Percentiles rank a stretch among this genome's conserved stretches.
Evolutionary conservation across 108 stramenopile species (phyloP).

Genomic region (Asterionellopsis glacialis): DNA sequence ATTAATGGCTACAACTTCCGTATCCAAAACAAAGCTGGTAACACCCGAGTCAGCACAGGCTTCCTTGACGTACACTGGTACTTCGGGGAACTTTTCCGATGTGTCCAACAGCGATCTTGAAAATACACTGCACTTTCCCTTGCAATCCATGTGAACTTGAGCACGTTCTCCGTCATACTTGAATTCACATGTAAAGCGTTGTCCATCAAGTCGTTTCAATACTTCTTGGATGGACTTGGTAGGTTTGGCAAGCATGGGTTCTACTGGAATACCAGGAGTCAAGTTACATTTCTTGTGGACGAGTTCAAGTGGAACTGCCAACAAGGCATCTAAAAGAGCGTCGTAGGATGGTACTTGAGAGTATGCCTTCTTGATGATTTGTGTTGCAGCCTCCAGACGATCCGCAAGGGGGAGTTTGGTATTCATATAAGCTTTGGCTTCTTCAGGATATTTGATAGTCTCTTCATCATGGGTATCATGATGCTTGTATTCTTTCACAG

Average conservation of each 20-base stretch:
- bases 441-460: constrained; percentile 35
- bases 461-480: constrained; percentile 21
- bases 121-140: constrained; percentile 89
- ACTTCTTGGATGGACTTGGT: constrained; percentile 94
- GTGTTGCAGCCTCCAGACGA: constrained; percentile 80
- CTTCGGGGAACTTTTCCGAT: constrained; percentile 95
- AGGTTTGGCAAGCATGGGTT: constrained; percentile 99
- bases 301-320: constrained; percentile 65
- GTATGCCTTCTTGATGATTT: constrained; percentile 94
- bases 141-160: constrained; percentile 89
- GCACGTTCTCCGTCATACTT: constrained; percentile 99
- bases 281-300: constrained; percentile 79
- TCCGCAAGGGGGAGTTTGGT: constrained; percentile 48
- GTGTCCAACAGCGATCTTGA: constrained; percentile 92
- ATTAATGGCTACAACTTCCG: constrained; percentile 97
- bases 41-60: constrained; percentile 45
- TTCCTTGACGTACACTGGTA: constrained; percentile 81
- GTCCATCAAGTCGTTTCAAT: constrained; percentile 85
- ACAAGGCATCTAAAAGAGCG: constrained; percentile 77
- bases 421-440: constrained; percentile 33
- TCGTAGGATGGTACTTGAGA: constrained; percentile 93
- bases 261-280: constrained; percentile 93
- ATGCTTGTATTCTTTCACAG: constrained; percentile 23
- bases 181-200: constrained; percentile 95
- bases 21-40: constrained; percentile 91